Base-by-base conservation (phyloP, 2,329 filamentous ascomycete species). In the Karstenula rhodostoma region DNA sequence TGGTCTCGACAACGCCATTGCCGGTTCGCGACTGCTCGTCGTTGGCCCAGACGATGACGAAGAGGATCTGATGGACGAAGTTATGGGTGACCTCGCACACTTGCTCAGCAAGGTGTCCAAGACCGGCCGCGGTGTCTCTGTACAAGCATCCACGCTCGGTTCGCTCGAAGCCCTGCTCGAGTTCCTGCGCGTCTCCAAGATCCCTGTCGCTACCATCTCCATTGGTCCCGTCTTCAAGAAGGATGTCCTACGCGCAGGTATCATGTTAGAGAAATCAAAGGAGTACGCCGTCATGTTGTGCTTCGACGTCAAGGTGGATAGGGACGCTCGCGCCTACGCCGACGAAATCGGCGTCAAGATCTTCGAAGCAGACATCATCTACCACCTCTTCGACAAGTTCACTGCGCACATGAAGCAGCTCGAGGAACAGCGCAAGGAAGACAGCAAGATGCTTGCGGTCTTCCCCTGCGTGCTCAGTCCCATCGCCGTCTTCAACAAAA, bases 221-320 rank as follows among this genome's bases (percentile, higher is more conserved):
- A 98, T 99, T 73, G 95, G 95, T 50, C 95, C 95, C 2, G 94
- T 99, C 42, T 98, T 92, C 87, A 97, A 97, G 85, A 92, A 95
- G 73, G 95, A 99, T 80, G 92, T 99, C 57, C 95, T 98, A 87
- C 94, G 88, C 86, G 92, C 83, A 1, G 94, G 93, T 74, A 91
- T 92, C 69, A 99, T 99, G 95, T 79, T 98, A 73, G 95, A 99
- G 81, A 98, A 97, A 83, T 87, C 90, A 17, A 93, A 93, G 67
- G 94, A 99, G 76, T 96, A 90, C 70, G 95, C 95, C n/a, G 92
- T 98, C 77, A 99, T 99, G 95, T 89, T 99, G 53, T 98, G 95
- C 79, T 99, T 99, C 85, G 96, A 99, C 78, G 95, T 99, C 81
- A 98, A 97, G 83, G 92, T 99, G 17, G 95, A 99, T 82, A 98